Evolutionary conservation across 2,329 filamentous ascomycete species (phyloP), one percentile per base, ranked within the genome.

Genomic region (Phaeosphaeria sp.): DNA sequence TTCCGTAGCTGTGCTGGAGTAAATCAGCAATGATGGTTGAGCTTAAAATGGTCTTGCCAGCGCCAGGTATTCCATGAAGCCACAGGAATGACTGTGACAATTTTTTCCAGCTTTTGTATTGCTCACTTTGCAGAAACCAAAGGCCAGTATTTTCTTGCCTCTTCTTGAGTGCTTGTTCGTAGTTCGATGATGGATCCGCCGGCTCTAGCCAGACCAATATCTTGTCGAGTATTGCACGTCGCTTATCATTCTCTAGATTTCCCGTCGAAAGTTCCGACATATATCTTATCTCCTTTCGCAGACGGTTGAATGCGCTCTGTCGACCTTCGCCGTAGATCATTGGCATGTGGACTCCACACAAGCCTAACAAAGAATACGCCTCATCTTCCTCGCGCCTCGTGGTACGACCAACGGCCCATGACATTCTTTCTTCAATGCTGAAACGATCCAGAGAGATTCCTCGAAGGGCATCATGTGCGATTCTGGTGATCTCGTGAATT

Each of bases 141-240:
- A 48, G 39, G 13, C 67, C 63, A 3, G 66, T 67, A 1, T 54
- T 55, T 21, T 43, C 36, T 11, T 64, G 59, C 25, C 55, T 56
- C 13, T 47, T 22, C 42, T 50, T 55, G 3, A 48, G 54, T 9
- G 63, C 61, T 55, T 65, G 64, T n/a, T 74, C 21, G 9, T 44
- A 30, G 23, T 52, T 52, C 21, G 25, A 15, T 1, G 41, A 21
- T 15, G 41, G 41, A 22, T 79, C 72, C n/a, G 74, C 64, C 1
- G 73, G 60, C 0, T 67, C 71, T 0, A 78, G 65, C 76, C 75
- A 78, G 4, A 50, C 18, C 15, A 47, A 43, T 21, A 69, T 58
- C 30, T 58, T 54, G 2, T 46, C 20, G 2, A 23, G 21, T 46
- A 9, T 44, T 17, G 18, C 42, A 11, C 3, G 9, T 22, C 9